These are phyloP conservation scores for Nigrograna mackinnonii DNA, from an alignment of 2,329 filamentous ascomycete species.

Conservation along the genomic window DNA sequence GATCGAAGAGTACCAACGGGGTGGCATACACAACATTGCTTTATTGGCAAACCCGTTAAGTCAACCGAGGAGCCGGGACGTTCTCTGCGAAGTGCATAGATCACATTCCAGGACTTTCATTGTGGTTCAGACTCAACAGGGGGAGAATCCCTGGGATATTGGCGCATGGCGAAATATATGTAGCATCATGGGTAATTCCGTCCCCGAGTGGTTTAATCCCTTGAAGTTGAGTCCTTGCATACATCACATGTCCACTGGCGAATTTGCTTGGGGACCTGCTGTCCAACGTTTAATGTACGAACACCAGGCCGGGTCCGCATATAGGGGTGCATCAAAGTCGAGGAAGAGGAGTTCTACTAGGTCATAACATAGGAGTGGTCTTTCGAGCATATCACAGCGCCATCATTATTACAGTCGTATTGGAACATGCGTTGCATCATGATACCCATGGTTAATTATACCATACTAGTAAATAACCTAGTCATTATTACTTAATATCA, in stretches of 20 bases:
- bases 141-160: conserved; percentile 86
- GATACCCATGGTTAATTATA: no score
- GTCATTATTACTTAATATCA: no score
- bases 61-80: background rate
- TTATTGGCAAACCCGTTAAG: conserved; percentile 44
- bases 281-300: conserved; percentile 41
- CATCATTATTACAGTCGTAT: no score
- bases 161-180: conserved; percentile 72
- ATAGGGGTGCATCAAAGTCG: background rate
- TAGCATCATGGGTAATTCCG: conserved; percentile 74
- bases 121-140: conserved; percentile 71
- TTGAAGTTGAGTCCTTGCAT: conserved; percentile 74
- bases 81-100: conserved; percentile 21
- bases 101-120: conserved; percentile 67
- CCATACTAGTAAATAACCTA: no score
- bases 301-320: conserved; percentile 1
- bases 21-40: conserved; percentile 71
- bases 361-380: no score
- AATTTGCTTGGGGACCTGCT: conserved; percentile 69
- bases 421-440: no score
- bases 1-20: conserved; percentile 72
- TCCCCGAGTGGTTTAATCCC: conserved; percentile 81
- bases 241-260: conserved; percentile 67
- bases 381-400: no score
- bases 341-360: no score